Conservation (phyloP, 2,329 filamentous ascomycete species). For the Ophiostoma pallidulum region DNA sequence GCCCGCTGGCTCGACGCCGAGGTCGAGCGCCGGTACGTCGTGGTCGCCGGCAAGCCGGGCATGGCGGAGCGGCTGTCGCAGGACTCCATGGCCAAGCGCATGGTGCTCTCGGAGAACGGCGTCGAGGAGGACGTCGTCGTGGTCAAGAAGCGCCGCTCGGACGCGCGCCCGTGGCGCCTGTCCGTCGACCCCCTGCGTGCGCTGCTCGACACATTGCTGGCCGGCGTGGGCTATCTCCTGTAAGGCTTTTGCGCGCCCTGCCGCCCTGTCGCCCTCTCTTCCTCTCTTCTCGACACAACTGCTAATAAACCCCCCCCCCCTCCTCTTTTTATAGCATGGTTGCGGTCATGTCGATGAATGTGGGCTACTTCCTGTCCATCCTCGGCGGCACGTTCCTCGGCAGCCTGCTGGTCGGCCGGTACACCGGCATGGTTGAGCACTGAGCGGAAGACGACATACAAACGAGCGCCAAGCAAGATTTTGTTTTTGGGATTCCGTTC, state of each 20-base stretch:
- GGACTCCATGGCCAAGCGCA: slow-evolving; percentile 54
- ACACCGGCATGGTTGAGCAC: slow-evolving; percentile 42
- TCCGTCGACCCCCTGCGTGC: slow-evolving; percentile 70
- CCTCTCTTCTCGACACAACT: no score
- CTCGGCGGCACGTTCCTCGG: slow-evolving; percentile 75
- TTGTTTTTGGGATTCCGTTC: no score
- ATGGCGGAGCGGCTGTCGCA: slow-evolving; percentile 49
- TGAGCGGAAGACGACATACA: slow-evolving; percentile 17
- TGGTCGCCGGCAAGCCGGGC: slow-evolving; percentile 55
- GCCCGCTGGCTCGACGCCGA: slow-evolving; percentile 60
- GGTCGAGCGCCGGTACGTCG: slow-evolving; percentile 65
- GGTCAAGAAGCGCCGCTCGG: slow-evolving; percentile 47
- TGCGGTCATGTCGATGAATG: slow-evolving; percentile 77
- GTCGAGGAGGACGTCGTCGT: slow-evolving; percentile 73
- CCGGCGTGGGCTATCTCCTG: slow-evolving; percentile 78
- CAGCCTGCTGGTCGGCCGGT: slow-evolving; percentile 70
- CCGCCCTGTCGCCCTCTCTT: slow-evolving; percentile 2
- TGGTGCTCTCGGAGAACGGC: slow-evolving; percentile 59
- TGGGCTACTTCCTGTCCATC: slow-evolving; percentile 69
- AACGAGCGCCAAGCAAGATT: neutral
- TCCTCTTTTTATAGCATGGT: no score
- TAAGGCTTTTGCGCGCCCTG: slow-evolving; percentile 42
- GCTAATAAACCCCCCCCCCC: no score
- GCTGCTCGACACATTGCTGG: slow-evolving; percentile 57
- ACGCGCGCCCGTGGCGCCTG: slow-evolving; percentile 65